Evolutionary conservation across 225 moss, liverwort and hornwort genomes (phyloP), one percentile per base, ranked within the genome.

Genomic region (Climacium dendroides): DNA sequence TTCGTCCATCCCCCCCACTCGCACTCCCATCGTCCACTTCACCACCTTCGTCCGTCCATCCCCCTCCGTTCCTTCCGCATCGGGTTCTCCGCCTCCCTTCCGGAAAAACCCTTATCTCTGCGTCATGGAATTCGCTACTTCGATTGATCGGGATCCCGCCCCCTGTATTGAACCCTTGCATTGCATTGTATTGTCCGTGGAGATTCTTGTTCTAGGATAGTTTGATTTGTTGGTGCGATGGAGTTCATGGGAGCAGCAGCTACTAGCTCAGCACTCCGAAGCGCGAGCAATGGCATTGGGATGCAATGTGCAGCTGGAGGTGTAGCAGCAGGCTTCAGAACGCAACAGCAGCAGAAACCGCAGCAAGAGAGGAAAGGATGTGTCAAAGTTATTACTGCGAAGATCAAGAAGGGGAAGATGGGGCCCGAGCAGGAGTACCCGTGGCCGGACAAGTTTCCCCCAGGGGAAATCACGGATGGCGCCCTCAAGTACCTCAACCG

Each of bases 351-450:
- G 57, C 81, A 63, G 75, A 67, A n/a, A 29, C 16, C 26, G 57
- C 82, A 73, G 16, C 74, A 54, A 45, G 65, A 29, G 80, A 39
- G 37, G 54, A 80, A 74, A 14, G 64, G 86, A 79, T 81, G 6
- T 10, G 43, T 90, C 48, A 65, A 82, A 15, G 86, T 95, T 11
- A 34, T 63, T 15, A 89, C 81, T 50, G 95, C 98, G 22, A 96
- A 96, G 87, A 97, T 98, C 90, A 93, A 94, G 85, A 99, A 97
- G 92, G 98, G 98, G 37, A 99, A 97, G 95, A 99, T 96, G 96
- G 95, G 93, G 18, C 92, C 91, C 19, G 98, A 97, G 88, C 92
- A 95, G 83, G 98, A 99, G 48, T 99, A 99, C 59, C 98, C 98
- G 17, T 99, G 98, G 98, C 98, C 98, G 61, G 98, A 99, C 88